phyloP scores from a whole-genome alignment of 148 eudicot genomes.

The Fagopyrum homotropicum region DNA sequence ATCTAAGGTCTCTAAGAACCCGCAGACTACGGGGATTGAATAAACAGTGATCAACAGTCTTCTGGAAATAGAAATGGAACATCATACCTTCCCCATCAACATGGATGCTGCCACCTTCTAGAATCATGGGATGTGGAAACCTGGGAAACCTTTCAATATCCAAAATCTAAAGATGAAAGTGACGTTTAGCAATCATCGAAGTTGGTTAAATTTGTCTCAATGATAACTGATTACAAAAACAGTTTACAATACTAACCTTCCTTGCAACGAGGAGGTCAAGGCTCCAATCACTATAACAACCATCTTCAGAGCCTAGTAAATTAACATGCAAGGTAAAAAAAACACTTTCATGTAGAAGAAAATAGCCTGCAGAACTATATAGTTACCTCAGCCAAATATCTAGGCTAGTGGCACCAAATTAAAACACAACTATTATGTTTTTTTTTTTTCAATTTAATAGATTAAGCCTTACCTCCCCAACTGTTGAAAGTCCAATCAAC shows the following conservation, averaged over 20 bases:
- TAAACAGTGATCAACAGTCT: neutral
- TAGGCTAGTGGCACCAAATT: neutral
- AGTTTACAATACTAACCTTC: slow-evolving; percentile 44
- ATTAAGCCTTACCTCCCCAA: slow-evolving; percentile 74
- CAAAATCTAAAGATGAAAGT: slow-evolving; percentile 42
- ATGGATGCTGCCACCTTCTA: slow-evolving; percentile 99
- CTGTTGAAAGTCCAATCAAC: slow-evolving; percentile 94
- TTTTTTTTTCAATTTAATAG: neutral
- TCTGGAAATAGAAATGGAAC: slow-evolving; percentile 2
- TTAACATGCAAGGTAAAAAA: neutral
- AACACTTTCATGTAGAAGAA: neutral
- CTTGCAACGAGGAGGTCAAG: slow-evolving; percentile 74
- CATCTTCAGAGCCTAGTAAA: slow-evolving; percentile 61
- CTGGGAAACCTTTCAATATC: slow-evolving; percentile 68
- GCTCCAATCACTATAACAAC: slow-evolving; percentile 91
- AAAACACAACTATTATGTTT: neutral
- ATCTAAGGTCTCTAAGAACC: neutral
- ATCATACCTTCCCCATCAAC: slow-evolving; percentile 94
- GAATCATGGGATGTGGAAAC: slow-evolving; percentile 78
- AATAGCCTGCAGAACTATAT: neutral
- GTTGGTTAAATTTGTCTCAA: neutral
- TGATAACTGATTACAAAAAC: neutral
- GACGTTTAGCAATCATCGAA: neutral
- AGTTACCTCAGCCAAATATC: neutral
- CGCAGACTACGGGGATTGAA: neutral